Percentiles rank a stretch among this genome's conserved stretches.
Evolutionary conservation across 306 rosid genomes (phyloP).

Genomic region (Neltuma alba): DNA sequence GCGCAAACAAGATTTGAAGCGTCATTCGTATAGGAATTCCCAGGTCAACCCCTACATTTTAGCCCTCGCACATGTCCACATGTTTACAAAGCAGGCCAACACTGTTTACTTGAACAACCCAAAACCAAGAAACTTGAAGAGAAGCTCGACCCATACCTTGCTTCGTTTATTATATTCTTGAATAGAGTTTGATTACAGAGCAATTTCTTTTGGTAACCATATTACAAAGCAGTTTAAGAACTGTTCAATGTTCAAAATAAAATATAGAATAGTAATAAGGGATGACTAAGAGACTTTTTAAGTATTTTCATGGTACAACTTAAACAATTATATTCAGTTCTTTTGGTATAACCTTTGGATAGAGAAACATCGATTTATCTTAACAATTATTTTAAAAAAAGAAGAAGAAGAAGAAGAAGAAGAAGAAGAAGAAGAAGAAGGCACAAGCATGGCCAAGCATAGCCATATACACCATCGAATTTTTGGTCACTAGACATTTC

Average conservation of each 20-base stretch:
- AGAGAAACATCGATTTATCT: neutral
- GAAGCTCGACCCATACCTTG: neutral
- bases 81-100: neutral
- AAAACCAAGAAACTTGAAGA: neutral
- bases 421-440: too few species aligned
- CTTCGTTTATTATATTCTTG: too few species aligned
- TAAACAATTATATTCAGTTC: too few species aligned
- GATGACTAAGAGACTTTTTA: neutral
- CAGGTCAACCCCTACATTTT: too few species aligned
- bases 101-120: neutral
- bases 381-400: neutral
- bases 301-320: neutral
- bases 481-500: neutral
- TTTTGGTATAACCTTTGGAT: neutral
- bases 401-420: too few species aligned
- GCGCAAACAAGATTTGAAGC: slow-evolving; percentile 14
- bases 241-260: too few species aligned
- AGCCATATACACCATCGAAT: neutral
- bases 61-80: neutral
- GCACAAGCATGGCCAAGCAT: neutral
- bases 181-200: neutral
- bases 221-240: too few species aligned
- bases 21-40: neutral
- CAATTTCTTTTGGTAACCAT: too few species aligned
- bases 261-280: neutral